A percentile compares a stretch with the other conserved stretches of the same genome.
These are phyloP conservation scores for Xerocomus nothofagi DNA, from an alignment of 1,284 basidiomycete genomes.

Conservation along the genomic window DNA sequence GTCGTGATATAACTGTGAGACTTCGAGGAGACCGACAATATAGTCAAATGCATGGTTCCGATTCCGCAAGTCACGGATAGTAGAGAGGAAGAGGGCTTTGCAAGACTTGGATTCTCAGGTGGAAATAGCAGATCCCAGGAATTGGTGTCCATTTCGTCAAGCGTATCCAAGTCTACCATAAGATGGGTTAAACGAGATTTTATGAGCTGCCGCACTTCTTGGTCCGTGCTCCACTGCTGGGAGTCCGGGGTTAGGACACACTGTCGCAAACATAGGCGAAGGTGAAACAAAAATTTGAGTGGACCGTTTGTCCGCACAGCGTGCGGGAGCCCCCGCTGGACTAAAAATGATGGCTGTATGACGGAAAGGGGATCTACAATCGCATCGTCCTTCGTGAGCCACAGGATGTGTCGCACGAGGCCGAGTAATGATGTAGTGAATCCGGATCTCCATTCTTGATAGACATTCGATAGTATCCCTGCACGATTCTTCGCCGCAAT, in stretches of 20 bases:
- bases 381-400: conserved; percentile 46
- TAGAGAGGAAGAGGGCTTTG: conserved; percentile 5
- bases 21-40: conserved; percentile 22
- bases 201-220: conserved; percentile 34
- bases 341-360: conserved; percentile 76
- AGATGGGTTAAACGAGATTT: conserved; percentile 40
- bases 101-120: conserved; percentile 5
- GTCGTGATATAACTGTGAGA: conserved; percentile 29
- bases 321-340: conserved; percentile 69
- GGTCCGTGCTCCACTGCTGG: conserved; percentile 15
- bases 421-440: conserved; percentile 32
- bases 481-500: conserved; percentile 35
- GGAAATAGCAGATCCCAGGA: conserved; percentile 35
- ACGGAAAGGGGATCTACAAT: conserved; percentile 73
- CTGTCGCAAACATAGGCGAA: conserved; percentile 55
- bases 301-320: conserved; percentile 59
- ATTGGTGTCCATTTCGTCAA: conserved; percentile 33
- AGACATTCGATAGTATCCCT: conserved; percentile 24
- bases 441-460: conserved; percentile 31
- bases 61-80: conserved; percentile 23
- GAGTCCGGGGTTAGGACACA: conserved; percentile 9
- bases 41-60: conserved; percentile 18
- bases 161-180: conserved; percentile 47
- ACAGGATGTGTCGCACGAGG: conserved; percentile 50
- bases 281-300: conserved; percentile 72